A percentile compares a stretch with the other conserved stretches of the same genome.
These are phyloP conservation scores for Fusarium lyarnte DNA, from an alignment of 2,329 filamentous ascomycete species.

Conservation along the genomic window DNA sequence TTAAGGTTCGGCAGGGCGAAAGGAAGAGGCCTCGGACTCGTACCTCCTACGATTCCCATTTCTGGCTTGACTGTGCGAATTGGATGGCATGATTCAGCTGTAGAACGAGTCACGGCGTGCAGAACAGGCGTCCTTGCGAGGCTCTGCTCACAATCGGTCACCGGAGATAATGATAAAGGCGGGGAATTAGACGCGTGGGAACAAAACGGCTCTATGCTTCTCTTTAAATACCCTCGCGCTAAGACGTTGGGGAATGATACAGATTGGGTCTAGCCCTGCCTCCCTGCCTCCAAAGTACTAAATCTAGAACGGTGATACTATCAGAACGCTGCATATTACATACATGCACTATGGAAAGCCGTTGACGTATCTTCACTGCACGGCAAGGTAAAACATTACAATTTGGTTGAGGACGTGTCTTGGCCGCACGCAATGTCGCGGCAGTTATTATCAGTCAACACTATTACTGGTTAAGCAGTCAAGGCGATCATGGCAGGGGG, in stretches of 20 bases:
- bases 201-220: conserved; percentile 14
- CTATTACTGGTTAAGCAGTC: neutral
- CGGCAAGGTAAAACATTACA: neutral
- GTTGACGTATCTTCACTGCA: neutral
- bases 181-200: neutral
- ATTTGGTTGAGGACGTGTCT: neutral
- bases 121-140: neutral
- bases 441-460: neutral
- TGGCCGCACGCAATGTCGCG: neutral
- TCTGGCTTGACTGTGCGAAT: neutral
- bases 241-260: neutral
- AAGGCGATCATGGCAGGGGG: neutral
- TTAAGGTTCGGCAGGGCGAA: neutral
- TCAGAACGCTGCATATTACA: neutral
- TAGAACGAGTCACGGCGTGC: neutral
- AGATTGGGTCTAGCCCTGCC: neutral
- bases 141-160: neutral
- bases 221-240: conserved; percentile 14
- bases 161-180: neutral
- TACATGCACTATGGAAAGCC: neutral
- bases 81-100: neutral
- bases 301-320: neutral
- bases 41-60: conserved; percentile 20
- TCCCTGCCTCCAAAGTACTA: neutral
- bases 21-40: neutral